Evolutionary conservation across 345 rosid genomes (phyloP), one percentile per base, ranked within the genome.

Genomic region (Fremontodendron californicum): DNA sequence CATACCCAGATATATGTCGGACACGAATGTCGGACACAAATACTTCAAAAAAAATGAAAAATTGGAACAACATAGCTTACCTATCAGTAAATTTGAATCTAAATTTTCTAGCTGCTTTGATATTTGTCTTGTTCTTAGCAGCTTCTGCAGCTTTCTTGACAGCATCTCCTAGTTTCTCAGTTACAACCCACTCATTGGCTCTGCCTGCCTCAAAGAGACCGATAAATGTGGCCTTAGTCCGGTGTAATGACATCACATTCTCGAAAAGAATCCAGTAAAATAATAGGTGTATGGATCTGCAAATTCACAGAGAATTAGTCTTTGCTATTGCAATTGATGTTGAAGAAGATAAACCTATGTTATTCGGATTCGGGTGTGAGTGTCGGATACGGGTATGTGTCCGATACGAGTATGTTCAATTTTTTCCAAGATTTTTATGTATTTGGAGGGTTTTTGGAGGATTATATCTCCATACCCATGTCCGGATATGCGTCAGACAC

Each of bases 241-340:
- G 89, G 75, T 96, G 99, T 83, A 96, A 75, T 0, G 98, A 96
- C 99, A 96, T 96, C 70, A 94, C 99, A 74, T 96, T 96, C 90
- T 94, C 98, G 8, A 96, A 96, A 2, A 94, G 94, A 73, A 96
- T 96, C 99, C 99, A 94, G 82, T 94, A 96, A 76, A 96, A 94
- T 85, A 94, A 78, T 40, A 96, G 88, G 90, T 94, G 98, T 81
- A 92, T 83, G 15, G 99, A 96, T 86, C 99, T 94, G 91, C 61
- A 71, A 12, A 42, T 15, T 48, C 40, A 42, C 29, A 29, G 78
- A 52, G 8, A n/a, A 25, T 65, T 18, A 35, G 9, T 16, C 6
- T 67, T 71, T 11, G 42, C 60, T 12, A 19, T 4, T 39, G 18
- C 43, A 77, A 21, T 72, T 8, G 21, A 12, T n/a, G 18, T 12